Conservation (phyloP, 1,284 basidiomycete species). For the Marasmius sp. region DNA sequence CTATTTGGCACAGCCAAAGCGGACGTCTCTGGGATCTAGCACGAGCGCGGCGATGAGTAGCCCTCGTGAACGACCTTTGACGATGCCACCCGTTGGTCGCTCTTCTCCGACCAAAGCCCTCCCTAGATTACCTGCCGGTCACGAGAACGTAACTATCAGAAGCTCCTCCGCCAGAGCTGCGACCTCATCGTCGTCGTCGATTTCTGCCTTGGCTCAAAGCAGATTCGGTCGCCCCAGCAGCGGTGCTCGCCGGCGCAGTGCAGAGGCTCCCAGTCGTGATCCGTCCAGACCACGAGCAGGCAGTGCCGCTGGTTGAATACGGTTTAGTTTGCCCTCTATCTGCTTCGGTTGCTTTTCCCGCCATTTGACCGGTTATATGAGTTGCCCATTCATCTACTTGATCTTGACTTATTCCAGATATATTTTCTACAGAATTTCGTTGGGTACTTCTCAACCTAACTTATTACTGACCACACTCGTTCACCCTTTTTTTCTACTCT, state of each 20-base stretch:
- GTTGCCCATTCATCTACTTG: slow-evolving; percentile 10
- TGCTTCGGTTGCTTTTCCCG: background rate
- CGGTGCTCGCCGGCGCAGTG: slow-evolving; percentile 48
- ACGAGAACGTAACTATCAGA: slow-evolving; percentile 54
- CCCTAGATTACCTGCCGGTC: slow-evolving; percentile 36
- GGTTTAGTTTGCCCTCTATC: background rate
- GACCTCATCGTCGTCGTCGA: slow-evolving; percentile 30
- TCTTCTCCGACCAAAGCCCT: slow-evolving; percentile 33
- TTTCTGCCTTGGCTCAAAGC: slow-evolving; percentile 46
- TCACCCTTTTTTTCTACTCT: slow-evolving; percentile 4
- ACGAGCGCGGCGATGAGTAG: slow-evolving; percentile 25
- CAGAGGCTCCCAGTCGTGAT: slow-evolving; percentile 29
- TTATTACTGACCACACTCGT: slow-evolving; percentile 12
- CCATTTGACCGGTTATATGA: slow-evolving; percentile 11
- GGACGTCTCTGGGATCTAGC: slow-evolving; percentile 57
- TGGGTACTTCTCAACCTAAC: background rate
- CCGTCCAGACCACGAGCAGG: slow-evolving; percentile 29
- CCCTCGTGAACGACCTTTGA: slow-evolving; percentile 35
- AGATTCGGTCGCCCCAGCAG: slow-evolving; percentile 61
- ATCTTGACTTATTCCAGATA: slow-evolving; percentile 13
- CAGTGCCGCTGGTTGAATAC: slow-evolving; percentile 25
- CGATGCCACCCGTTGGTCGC: slow-evolving; percentile 34
- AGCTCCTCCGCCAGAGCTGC: slow-evolving; percentile 37
- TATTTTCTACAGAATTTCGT: background rate
- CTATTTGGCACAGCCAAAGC: slow-evolving; percentile 45